These are phyloP conservation scores for Dipsacomyces acuminosporus DNA, from an alignment of 371 early-diverging fungal species.

Conservation along the genomic window DNA sequence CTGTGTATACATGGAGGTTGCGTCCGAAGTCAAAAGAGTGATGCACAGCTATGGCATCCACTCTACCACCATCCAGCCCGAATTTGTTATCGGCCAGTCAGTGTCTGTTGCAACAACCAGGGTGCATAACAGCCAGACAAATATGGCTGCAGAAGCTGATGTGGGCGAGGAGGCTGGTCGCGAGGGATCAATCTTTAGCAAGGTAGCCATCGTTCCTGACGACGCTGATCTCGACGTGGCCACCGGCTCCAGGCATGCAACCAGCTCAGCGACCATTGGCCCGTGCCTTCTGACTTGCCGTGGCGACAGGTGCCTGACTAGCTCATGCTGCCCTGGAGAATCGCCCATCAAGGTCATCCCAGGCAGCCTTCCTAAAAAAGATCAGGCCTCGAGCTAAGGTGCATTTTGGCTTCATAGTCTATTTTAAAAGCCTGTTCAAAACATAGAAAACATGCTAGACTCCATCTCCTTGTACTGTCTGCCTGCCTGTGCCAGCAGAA, in stretches of 20 bases:
- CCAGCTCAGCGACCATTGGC: slow-evolving; percentile 28
- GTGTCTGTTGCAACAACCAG: slow-evolving; percentile 31
- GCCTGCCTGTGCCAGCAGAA: slow-evolving; percentile 35
- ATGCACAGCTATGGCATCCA: slow-evolving; percentile 81
- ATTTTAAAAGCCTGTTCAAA: slow-evolving; percentile 4
- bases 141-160: background rate
- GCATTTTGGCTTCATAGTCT: background rate
- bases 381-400: too few species aligned
- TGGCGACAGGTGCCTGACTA: slow-evolving; percentile 24
- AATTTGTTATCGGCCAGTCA: slow-evolving; percentile 57
- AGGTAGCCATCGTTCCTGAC: slow-evolving; percentile 31
- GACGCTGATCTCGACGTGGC: background rate
- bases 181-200: slow-evolving; percentile 25
- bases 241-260: background rate
- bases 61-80: slow-evolving; percentile 86
- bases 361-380: slow-evolving; percentile 7
- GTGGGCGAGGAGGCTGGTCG: background rate
- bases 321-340: slow-evolving; percentile 43
- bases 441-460: slow-evolving; percentile 29
- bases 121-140: background rate
- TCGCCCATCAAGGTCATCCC: slow-evolving; percentile 40
- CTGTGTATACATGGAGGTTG: slow-evolving; percentile 55
- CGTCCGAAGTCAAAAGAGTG: slow-evolving; percentile 60
- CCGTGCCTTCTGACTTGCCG: slow-evolving; percentile 38
- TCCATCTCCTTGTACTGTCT: slow-evolving; percentile 43